Evolutionary conservation across 176 grass and related monocot species (phyloP).

Genomic region (Aegilops sharonensis): DNA sequence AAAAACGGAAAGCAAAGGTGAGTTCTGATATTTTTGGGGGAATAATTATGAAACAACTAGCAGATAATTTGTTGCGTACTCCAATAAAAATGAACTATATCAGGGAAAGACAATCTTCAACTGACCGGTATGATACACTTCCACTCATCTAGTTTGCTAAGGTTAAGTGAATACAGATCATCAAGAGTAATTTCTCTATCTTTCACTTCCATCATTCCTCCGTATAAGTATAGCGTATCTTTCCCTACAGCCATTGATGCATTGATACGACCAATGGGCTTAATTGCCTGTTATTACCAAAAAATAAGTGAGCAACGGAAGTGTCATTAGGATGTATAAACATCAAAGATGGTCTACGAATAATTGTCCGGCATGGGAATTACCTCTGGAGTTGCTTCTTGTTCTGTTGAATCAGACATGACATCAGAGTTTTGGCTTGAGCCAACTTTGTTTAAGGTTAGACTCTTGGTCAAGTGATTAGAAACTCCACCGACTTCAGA

Average conservation of each 20-base stretch:
- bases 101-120: constrained; percentile 12
- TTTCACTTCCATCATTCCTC: constrained; percentile 97
- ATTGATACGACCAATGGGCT: constrained; percentile 91
- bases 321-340: constrained; percentile 19
- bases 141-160: constrained; percentile 98
- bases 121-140: constrained; percentile 89
- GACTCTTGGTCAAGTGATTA: constrained; percentile 68
- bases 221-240: constrained; percentile 89
- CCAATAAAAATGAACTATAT: constrained; percentile 4
- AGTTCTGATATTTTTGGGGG: background rate
- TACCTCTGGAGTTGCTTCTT: constrained; percentile 64
- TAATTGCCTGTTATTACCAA: constrained; percentile 54
- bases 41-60: background rate
- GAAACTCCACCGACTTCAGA: constrained; percentile 66
- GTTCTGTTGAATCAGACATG: constrained; percentile 42
- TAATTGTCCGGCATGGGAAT: background rate
- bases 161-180: constrained; percentile 96
- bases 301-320: constrained; percentile 25
- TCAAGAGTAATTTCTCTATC: constrained; percentile 97
- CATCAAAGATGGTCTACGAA: background rate
- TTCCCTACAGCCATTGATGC: constrained; percentile 88
- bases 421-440: constrained; percentile 55
- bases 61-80: background rate
- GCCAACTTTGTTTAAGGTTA: constrained; percentile 49
- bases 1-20: background rate